A percentile compares a stretch with the other conserved stretches of the same genome.
Evolutionary conservation across 768 basidiomycete species (phyloP).

Genomic region (Pisolithus albus): DNA sequence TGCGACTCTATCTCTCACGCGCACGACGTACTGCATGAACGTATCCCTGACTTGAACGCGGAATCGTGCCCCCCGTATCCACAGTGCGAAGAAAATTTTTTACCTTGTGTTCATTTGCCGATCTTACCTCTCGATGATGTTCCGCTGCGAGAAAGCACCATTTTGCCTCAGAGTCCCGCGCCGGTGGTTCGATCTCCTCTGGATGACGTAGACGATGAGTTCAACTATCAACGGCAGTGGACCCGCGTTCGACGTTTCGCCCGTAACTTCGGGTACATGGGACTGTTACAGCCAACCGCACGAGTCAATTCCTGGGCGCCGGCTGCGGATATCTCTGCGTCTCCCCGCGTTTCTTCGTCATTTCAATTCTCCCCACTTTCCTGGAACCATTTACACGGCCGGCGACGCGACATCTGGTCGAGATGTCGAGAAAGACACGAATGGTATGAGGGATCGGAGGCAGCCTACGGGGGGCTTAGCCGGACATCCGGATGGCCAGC

Average conservation of each 20-base stretch:
- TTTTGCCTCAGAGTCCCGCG: not conserved
- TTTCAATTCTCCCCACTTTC: not conserved
- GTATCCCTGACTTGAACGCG: not conserved
- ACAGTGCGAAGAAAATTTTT: not conserved
- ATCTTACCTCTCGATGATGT: not conserved
- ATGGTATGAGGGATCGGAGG: slow-evolving; percentile 13
- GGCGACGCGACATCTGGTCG: not conserved
- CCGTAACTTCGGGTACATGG: slow-evolving; percentile 2
- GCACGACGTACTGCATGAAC: not conserved
- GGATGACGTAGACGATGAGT: not conserved
- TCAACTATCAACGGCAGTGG: not conserved
- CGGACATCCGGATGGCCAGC: slow-evolving; percentile 2
- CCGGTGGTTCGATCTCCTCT: not conserved
- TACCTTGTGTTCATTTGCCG: not conserved
- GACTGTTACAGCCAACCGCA: not conserved
- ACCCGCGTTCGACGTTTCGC: slow-evolving; percentile 6
- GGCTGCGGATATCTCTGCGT: not conserved
- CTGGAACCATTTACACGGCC: not conserved
- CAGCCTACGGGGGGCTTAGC: slow-evolving; percentile 2
- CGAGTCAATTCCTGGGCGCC: not conserved
- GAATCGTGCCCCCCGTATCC: not conserved
- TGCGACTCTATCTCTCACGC: slow-evolving; percentile 1
- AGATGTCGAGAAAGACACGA: slow-evolving; percentile 10
- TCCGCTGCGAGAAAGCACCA: not conserved
- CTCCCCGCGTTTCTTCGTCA: not conserved